Evolutionary conservation across 2,329 filamentous ascomycete species (phyloP).

Genomic region (Penicillium nordicum): DNA sequence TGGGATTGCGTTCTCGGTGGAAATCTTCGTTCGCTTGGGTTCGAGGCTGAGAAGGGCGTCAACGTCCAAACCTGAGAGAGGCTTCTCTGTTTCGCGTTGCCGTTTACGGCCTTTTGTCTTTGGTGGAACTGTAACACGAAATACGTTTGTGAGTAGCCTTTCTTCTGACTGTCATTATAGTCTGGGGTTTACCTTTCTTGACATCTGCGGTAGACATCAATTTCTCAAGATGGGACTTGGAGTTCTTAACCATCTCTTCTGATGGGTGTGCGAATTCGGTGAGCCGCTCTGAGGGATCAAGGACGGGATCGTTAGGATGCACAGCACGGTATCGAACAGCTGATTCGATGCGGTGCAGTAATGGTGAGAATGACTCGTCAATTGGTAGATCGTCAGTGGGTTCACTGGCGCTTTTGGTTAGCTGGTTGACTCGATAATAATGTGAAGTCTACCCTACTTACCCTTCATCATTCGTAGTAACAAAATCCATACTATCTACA

Average conservation of each 20-base stretch:
- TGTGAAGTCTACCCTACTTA: conserved; percentile 41
- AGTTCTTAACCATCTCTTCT: conserved; percentile 59
- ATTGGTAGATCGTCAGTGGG: conserved; percentile 68
- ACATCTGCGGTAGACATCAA: conserved; percentile 71
- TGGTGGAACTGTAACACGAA: conserved; percentile 61
- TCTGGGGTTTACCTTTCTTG: conserved; percentile 63
- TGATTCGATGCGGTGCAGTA: conserved; percentile 84
- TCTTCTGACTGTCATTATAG: background rate
- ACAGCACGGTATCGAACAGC: conserved; percentile 80
- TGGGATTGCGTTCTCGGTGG: conserved; percentile 73
- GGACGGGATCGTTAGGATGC: conserved; percentile 63
- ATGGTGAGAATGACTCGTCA: conserved; percentile 78
- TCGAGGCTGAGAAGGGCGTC: conserved; percentile 69
- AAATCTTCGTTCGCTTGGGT: conserved; percentile 51
- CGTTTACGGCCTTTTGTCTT: conserved; percentile 71
- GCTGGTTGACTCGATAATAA: background rate
- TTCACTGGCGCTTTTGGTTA: conserved; percentile 37
- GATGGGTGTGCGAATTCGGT: conserved; percentile 72
- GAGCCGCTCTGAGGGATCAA: conserved; percentile 61
- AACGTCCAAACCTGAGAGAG: conserved; percentile 84
- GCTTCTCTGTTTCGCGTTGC: conserved; percentile 67
- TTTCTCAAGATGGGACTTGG: conserved; percentile 56
- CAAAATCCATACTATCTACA: conserved; percentile 86
- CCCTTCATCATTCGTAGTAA: conserved; percentile 72
- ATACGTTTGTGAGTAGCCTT: conserved; percentile 17